These are phyloP conservation scores for Tothia fuscella DNA, from an alignment of 2,329 filamentous ascomycete species.

Conservation along the genomic window DNA sequence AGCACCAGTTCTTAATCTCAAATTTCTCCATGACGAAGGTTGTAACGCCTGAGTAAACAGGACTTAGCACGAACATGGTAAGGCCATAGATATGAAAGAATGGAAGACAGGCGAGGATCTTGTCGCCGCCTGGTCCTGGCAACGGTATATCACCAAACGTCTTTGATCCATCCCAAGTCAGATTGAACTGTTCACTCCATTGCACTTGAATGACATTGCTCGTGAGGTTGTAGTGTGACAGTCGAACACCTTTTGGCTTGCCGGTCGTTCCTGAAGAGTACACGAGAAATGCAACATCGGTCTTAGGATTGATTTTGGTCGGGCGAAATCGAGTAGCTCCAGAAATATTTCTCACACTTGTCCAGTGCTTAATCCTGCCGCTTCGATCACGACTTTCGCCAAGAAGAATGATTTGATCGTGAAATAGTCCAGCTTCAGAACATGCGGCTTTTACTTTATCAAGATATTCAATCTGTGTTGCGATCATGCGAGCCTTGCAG, in stretches of 20 bases:
- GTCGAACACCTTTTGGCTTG: slow-evolving; percentile 31
- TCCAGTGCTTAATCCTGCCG: too few species aligned
- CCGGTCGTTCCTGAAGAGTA: slow-evolving; percentile 35
- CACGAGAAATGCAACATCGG: slow-evolving; percentile 28
- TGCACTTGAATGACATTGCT: slow-evolving; percentile 55
- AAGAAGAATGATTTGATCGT: too few species aligned
- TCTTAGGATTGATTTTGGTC: too few species aligned
- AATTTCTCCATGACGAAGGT: slow-evolving; percentile 11
- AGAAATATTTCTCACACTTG: too few species aligned
- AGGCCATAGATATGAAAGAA: slow-evolving; percentile 29
- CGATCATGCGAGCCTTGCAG: slow-evolving; percentile 58
- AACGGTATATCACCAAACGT: slow-evolving; percentile 24
- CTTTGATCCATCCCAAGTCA: slow-evolving; percentile 26
- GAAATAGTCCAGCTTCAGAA: too few species aligned
- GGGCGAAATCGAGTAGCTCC: too few species aligned
- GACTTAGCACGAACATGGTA: too few species aligned
- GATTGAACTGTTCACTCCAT: slow-evolving; percentile 18
- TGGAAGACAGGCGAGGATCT: slow-evolving; percentile 35
- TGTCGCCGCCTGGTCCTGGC: slow-evolving; percentile 34
- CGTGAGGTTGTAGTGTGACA: slow-evolving; percentile 66
- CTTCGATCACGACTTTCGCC: too few species aligned
- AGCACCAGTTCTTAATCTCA: not conserved
- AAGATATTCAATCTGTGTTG: too few species aligned
- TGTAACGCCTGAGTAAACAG: slow-evolving; percentile 2
- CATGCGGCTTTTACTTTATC: too few species aligned